These are phyloP conservation scores for Proliferodiscus dingleyae DNA, from an alignment of 2,329 filamentous ascomycete genomes.

Conservation along the genomic window DNA sequence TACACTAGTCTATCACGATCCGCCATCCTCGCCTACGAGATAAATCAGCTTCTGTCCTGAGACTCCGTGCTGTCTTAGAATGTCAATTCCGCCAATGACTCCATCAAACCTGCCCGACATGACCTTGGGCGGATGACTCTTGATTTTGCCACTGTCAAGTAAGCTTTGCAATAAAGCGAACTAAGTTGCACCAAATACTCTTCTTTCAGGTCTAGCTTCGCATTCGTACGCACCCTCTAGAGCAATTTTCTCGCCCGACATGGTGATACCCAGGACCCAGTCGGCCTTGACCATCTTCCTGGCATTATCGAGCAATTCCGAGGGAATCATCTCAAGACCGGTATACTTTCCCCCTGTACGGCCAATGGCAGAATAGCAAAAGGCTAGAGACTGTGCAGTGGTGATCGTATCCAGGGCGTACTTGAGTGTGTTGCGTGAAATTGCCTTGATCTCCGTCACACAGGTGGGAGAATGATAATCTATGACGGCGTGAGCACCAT, in stretches of 20 bases:
- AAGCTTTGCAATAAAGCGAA: constrained; percentile 17
- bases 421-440: constrained; percentile 33
- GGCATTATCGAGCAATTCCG: constrained; percentile 8
- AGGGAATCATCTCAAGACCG: constrained; percentile 8
- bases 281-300: constrained; percentile 19
- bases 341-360: constrained; percentile 27
- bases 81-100: constrained; percentile 4
- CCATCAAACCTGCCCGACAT: not conserved
- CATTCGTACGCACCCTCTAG: constrained; percentile 21
- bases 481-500: constrained; percentile 37
- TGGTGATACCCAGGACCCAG: constrained; percentile 27
- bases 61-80: not conserved
- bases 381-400: constrained; percentile 22
- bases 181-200: constrained; percentile 3
- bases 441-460: constrained; percentile 31
- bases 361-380: constrained; percentile 36
- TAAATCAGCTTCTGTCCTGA: constrained; percentile 23
- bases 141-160: constrained; percentile 31
- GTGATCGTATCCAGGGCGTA: constrained; percentile 37
- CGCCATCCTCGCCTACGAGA: not conserved
- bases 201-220: constrained; percentile 7
- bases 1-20: too few species aligned
- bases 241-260: constrained; percentile 24
- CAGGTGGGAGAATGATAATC: constrained; percentile 34
- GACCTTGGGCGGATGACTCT: constrained; percentile 19